phyloP scores from a whole-genome alignment of 2,329 filamentous ascomycete species.

The Drechslerella dactyloides region DNA sequence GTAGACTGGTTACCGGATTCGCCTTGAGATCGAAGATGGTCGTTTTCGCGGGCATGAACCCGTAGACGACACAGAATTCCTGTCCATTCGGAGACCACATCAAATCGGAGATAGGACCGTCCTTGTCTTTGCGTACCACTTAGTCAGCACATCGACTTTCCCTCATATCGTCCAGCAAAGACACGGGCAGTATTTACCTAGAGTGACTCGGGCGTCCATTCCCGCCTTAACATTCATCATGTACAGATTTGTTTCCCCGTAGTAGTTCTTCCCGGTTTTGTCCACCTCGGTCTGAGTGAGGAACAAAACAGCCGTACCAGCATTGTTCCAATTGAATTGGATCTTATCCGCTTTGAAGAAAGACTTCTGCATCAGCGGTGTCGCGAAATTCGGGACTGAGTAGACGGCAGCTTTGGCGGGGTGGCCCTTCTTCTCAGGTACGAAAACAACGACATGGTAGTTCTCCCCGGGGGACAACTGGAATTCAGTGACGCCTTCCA shows the following conservation, averaged over 20 bases:
- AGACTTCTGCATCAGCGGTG: constrained; percentile 90
- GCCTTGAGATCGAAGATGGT: constrained; percentile 95
- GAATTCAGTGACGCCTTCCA: constrained; percentile 89
- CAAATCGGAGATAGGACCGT: constrained; percentile 96
- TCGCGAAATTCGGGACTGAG: constrained; percentile 84
- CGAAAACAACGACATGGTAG: constrained; percentile 90
- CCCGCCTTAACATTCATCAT: constrained; percentile 87
- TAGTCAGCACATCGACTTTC: constrained; percentile 4
- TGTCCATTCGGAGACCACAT: constrained; percentile 98
- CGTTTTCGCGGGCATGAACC: constrained; percentile 98
- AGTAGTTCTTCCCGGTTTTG: constrained; percentile 98
- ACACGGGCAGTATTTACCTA: constrained; percentile 62
- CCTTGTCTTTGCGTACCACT: constrained; percentile 71
- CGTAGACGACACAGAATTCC: constrained; percentile 97
- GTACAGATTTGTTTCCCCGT: constrained; percentile 97
- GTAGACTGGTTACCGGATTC: constrained; percentile 81
- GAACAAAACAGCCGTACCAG: constrained; percentile 89
- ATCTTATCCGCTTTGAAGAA: constrained; percentile 99
- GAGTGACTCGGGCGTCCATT: constrained; percentile 87
- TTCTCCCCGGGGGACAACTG: constrained; percentile 86
- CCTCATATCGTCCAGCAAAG: neutral
- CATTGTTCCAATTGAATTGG: constrained; percentile 94
- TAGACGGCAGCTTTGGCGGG: constrained; percentile 93
- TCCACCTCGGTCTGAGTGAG: constrained; percentile 97
- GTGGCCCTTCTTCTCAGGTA: constrained; percentile 95